Conservation (phyloP, 1,284 basidiomycete genomes). For the Cutaneotrichosporon arboriforme region DNA sequence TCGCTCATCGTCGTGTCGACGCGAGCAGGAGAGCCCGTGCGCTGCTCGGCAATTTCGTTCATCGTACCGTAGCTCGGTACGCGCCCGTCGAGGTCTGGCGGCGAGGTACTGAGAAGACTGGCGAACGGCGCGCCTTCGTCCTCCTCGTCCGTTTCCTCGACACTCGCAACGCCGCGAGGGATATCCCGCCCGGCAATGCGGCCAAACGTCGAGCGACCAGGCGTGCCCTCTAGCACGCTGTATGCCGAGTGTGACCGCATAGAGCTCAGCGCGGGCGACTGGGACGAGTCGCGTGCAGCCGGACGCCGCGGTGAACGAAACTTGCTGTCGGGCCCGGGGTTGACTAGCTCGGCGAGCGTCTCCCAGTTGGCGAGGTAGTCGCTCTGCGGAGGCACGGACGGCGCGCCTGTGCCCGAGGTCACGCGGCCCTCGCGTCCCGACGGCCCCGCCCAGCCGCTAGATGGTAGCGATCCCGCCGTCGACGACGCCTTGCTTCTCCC, state of each 20-base stretch:
- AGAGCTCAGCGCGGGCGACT: not conserved
- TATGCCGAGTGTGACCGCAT: not conserved
- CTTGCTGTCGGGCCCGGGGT: not conserved
- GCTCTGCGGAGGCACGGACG: constrained; percentile 15
- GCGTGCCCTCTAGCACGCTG: not conserved
- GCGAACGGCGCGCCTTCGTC: not conserved
- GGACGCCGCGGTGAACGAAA: not conserved
- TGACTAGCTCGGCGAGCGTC: constrained; percentile 29
- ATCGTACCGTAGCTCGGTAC: not conserved
- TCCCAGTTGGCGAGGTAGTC: constrained; percentile 36
- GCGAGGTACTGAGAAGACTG: not conserved
- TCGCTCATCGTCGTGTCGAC: not conserved
- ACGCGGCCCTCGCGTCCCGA: not conserved
- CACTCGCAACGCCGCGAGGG: not conserved
- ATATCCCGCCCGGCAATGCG: not conserved
- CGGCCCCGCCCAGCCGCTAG: not conserved
- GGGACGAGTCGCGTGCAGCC: not conserved
- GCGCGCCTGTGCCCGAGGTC: constrained; percentile 4
- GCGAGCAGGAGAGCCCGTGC: not conserved
- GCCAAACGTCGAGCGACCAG: not conserved
- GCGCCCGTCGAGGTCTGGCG: not conserved
- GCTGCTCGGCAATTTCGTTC: not conserved
- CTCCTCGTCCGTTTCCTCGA: constrained; percentile 4
- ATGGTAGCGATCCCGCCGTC: not conserved
- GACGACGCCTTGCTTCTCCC: not conserved